Conservation (phyloP, 768 basidiomycete genomes). For the Suillus alpinus region DNA sequence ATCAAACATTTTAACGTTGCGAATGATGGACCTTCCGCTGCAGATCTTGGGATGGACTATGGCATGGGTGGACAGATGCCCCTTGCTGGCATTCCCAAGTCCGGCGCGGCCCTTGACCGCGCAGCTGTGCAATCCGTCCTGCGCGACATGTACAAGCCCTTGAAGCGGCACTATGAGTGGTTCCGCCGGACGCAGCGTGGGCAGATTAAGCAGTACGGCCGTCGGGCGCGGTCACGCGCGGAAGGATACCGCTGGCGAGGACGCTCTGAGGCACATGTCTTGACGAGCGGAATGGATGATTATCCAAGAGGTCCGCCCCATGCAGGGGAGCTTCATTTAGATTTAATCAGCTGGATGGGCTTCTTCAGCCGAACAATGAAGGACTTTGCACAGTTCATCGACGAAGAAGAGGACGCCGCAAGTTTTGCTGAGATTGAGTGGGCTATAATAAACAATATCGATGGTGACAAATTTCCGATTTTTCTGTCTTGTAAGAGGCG, state of each 20-base stretch:
- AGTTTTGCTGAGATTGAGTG: constrained; percentile 76
- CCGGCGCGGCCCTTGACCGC: constrained; percentile 52
- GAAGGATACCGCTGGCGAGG: constrained; percentile 97
- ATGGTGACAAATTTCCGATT: constrained; percentile 46
- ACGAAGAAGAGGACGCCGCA: constrained; percentile 78
- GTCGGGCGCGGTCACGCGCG: constrained; percentile 78
- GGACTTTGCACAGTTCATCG: constrained; percentile 83
- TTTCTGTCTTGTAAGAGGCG: constrained; percentile 3
- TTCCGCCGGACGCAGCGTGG: constrained; percentile 93
- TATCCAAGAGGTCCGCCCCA: constrained; percentile 91
- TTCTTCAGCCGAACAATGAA: constrained; percentile 95
- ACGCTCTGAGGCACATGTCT: constrained; percentile 77
- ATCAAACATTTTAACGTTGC: constrained; percentile 65
- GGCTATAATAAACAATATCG: constrained; percentile 82
- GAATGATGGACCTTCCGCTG: constrained; percentile 46
- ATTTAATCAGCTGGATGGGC: constrained; percentile 94
- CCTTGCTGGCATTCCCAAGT: constrained; percentile 36
- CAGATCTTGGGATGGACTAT: constrained; percentile 65
- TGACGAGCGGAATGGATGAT: constrained; percentile 96
- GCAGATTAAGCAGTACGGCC: constrained; percentile 86
- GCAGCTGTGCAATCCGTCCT: constrained; percentile 31
- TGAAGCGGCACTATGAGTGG: constrained; percentile 94
- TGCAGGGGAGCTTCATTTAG: constrained; percentile 88
- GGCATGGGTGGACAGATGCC: constrained; percentile 55
- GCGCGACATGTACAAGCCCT: constrained; percentile 73